Percentiles rank a stretch among this genome's conserved stretches.
Evolutionary conservation across 192 early-diverging fungal genomes (phyloP).

Genomic region (Backusella parvicylindrica): DNA sequence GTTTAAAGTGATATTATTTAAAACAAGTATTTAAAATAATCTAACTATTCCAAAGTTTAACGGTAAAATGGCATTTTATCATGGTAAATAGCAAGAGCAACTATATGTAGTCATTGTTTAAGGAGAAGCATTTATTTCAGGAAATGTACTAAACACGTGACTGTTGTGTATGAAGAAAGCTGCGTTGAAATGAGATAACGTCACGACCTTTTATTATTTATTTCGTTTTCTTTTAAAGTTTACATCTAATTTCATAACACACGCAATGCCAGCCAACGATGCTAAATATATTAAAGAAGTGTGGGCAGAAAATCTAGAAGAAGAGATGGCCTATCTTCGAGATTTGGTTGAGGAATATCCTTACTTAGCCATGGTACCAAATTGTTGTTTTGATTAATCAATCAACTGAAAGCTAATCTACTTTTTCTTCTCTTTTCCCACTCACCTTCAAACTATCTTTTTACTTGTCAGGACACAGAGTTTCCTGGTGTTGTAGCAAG

Average conservation of each 20-base stretch:
- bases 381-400: neutral
- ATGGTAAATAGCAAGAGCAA: too few species aligned
- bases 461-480: constrained; percentile 83
- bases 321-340: constrained; percentile 85
- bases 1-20: too few species aligned
- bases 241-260: neutral
- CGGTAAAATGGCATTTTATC: too few species aligned
- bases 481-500: constrained; percentile 98
- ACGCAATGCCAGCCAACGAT: constrained; percentile 28
- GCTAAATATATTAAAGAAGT: constrained; percentile 71
- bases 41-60: too few species aligned
- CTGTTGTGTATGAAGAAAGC: neutral
- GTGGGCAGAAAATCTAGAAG: constrained; percentile 94
- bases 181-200: neutral
- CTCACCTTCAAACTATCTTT: neutral
- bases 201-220: neutral
- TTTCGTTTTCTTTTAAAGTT: neutral
- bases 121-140: too few species aligned
- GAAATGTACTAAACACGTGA: neutral
- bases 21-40: too few species aligned
- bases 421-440: neutral
- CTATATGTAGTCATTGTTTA: too few species aligned
- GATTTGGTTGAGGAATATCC: constrained; percentile 88
- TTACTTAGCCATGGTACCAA: constrained; percentile 90
- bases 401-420: neutral